These are phyloP conservation scores for Penicillium sp. DNA, from an alignment of 2,329 filamentous ascomycete genomes.

Conservation along the genomic window DNA sequence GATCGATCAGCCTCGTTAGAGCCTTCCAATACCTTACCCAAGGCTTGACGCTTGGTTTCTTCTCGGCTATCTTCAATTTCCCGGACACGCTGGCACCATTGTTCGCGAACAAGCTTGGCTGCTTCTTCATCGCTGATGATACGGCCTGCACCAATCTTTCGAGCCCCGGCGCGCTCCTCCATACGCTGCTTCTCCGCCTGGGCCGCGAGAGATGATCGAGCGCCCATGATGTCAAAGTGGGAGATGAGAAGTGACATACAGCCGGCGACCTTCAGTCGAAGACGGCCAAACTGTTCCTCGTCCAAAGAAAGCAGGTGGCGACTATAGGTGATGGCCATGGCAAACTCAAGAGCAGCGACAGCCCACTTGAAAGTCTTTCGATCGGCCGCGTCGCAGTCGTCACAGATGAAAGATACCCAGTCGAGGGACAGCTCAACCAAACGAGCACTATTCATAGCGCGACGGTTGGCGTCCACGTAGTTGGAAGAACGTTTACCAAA, in stretches of 20 bases:
- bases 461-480: conserved; percentile 92
- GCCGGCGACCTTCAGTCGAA: conserved; percentile 86
- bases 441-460: conserved; percentile 96
- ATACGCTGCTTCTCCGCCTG: conserved; percentile 88
- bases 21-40: conserved; percentile 88
- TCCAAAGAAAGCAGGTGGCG: conserved; percentile 89
- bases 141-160: conserved; percentile 73
- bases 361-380: conserved; percentile 97
- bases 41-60: conserved; percentile 78
- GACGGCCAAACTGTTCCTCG: conserved; percentile 77
- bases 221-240: conserved; percentile 99
- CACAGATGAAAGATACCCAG: conserved; percentile 97
- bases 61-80: conserved; percentile 76
- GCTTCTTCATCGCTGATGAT: conserved; percentile 83
- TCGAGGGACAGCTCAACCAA: conserved; percentile 89
- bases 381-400: conserved; percentile 92
- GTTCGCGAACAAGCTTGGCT: conserved; percentile 67
- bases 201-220: conserved; percentile 85
- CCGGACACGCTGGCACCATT: conserved; percentile 69
- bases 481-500: conserved; percentile 92
- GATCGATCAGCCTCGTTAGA: conserved; percentile 95
- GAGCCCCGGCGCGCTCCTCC: conserved; percentile 74
- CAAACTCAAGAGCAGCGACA: conserved; percentile 90
- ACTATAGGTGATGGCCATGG: conserved; percentile 94
- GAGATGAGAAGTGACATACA: conserved; percentile 98